A percentile compares a stretch with the other conserved stretches of the same genome.
Conservation (phyloP, 192 early-diverging fungal species). For the Backusella luteola region DNA sequence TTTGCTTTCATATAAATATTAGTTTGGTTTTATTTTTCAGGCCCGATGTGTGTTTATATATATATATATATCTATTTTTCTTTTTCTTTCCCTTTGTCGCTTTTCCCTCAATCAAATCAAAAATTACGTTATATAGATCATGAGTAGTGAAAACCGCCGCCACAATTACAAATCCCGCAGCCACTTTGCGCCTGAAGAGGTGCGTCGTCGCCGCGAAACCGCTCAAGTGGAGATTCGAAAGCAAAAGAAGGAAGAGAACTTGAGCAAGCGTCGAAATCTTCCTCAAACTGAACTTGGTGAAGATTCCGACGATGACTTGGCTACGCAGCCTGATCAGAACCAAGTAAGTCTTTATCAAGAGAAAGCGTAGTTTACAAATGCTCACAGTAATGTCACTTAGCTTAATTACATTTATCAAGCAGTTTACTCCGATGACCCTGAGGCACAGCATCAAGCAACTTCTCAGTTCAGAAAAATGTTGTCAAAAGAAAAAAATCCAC, state of each 20-base stretch:
- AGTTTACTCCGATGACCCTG: slow-evolving; percentile 75
- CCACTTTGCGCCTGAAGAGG: slow-evolving; percentile 85
- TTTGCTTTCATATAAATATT: not conserved
- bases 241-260: slow-evolving; percentile 91
- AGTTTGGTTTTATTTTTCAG: not conserved
- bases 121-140: slow-evolving; percentile 17
- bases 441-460: slow-evolving; percentile 79
- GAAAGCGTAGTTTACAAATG: not conserved
- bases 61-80: not conserved
- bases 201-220: slow-evolving; percentile 90
- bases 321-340: not conserved
- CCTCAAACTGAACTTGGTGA: slow-evolving; percentile 49
- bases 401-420: slow-evolving; percentile 77
- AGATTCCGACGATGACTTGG: slow-evolving; percentile 71
- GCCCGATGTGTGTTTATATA: not conserved
- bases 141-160: slow-evolving; percentile 61
- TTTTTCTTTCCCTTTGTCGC: not conserved
- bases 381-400: slow-evolving; percentile 2
- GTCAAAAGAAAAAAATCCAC: slow-evolving; percentile 92
- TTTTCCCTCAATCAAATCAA: not conserved
- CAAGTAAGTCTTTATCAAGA: not conserved
- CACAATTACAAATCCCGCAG: slow-evolving; percentile 87
- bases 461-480: slow-evolving; percentile 93
- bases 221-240: slow-evolving; percentile 91
- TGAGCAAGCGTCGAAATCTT: slow-evolving; percentile 92